Conservation (phyloP, 2,329 filamentous ascomycete genomes). For the Calonectria naviculata region DNA sequence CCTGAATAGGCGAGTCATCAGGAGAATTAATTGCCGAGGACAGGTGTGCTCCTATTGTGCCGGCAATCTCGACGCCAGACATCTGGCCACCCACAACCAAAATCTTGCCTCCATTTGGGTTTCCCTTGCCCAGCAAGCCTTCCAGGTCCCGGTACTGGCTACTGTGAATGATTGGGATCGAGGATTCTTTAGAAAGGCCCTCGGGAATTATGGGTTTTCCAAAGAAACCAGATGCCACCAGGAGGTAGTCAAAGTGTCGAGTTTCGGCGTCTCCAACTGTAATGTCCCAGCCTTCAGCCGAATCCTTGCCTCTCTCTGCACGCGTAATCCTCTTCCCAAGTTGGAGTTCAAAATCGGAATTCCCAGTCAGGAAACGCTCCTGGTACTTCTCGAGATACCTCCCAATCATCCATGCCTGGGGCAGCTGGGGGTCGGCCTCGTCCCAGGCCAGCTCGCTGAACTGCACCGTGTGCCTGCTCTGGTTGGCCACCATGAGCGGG, state of each 20-base stretch:
- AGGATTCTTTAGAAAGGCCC: constrained; percentile 47
- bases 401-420: constrained; percentile 81
- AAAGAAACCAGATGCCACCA: constrained; percentile 84
- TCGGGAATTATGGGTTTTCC: constrained; percentile 66
- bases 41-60: constrained; percentile 76
- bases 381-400: constrained; percentile 76
- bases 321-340: constrained; percentile 60
- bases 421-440: constrained; percentile 70
- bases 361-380: constrained; percentile 63
- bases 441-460: constrained; percentile 81
- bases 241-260: constrained; percentile 74
- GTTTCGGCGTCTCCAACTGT: constrained; percentile 52
- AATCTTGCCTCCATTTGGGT: constrained; percentile 66
- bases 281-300: constrained; percentile 56
- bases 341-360: constrained; percentile 55
- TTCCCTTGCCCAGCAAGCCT: constrained; percentile 54
- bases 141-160: constrained; percentile 70
- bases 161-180: constrained; percentile 73
- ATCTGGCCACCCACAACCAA: constrained; percentile 84
- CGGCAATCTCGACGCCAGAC: constrained; percentile 83
- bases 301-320: constrained; percentile 47
- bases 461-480: constrained; percentile 80
- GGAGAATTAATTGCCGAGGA: constrained; percentile 72
- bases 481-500: constrained; percentile 78
- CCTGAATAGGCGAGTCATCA: constrained; percentile 49